Evolutionary conservation across 257 asterid genomes (phyloP).

Genomic region (Nicotiana tabacum): DNA sequence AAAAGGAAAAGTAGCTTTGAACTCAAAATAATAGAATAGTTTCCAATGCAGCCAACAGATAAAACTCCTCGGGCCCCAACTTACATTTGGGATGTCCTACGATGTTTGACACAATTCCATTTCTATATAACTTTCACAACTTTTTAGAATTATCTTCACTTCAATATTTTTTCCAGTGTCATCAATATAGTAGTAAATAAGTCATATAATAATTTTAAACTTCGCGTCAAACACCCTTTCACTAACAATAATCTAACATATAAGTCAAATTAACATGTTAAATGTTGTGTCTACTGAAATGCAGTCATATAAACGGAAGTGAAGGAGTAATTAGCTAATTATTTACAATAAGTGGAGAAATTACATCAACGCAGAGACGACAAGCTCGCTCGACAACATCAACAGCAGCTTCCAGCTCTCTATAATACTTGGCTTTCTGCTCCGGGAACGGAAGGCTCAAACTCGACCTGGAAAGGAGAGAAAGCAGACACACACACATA

Average conservation of each 20-base stretch:
- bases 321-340: background rate
- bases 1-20: background rate
- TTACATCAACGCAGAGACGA: constrained; percentile 81
- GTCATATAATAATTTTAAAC: background rate
- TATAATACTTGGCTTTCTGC: constrained; percentile 52
- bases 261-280: background rate
- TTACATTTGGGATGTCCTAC: background rate
- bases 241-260: background rate
- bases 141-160: background rate
- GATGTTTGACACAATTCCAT: background rate
- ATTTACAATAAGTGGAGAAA: background rate
- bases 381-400: constrained; percentile 87
- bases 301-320: background rate
- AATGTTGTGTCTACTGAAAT: background rate
- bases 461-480: constrained; percentile 47
- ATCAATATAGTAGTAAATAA: background rate
- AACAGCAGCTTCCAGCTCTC: constrained; percentile 72
- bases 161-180: background rate
- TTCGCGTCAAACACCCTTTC: background rate
- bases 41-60: background rate
- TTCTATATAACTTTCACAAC: background rate
- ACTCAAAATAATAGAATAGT: background rate
- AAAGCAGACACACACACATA: background rate
- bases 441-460: constrained; percentile 52
- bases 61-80: background rate